A percentile compares a stretch with the other conserved stretches of the same genome.
These are phyloP conservation scores for Colletotrichum musae DNA, from an alignment of 2,329 filamentous ascomycete genomes.

Conservation along the genomic window DNA sequence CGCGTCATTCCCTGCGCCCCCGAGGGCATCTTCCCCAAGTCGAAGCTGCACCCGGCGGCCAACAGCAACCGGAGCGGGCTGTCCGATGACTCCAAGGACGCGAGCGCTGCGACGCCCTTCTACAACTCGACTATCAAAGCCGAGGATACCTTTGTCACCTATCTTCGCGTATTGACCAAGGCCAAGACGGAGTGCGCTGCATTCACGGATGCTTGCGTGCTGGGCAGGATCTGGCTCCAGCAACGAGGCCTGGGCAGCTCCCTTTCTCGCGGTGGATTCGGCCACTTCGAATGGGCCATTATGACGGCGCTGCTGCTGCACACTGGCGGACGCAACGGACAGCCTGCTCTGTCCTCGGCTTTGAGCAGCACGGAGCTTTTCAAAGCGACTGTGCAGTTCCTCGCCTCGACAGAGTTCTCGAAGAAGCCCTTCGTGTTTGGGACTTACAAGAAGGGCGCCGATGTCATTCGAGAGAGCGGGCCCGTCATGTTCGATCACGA, in stretches of 20 bases:
- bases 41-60: conserved; percentile 79
- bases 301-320: conserved; percentile 85
- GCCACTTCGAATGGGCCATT: conserved; percentile 91
- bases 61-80: conserved; percentile 77
- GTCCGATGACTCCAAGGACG: conserved; percentile 59
- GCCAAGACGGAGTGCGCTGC: conserved; percentile 77
- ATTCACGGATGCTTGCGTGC: conserved; percentile 86
- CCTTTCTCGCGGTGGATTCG: conserved; percentile 86
- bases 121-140: conserved; percentile 91
- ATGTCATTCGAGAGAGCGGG: conserved; percentile 58
- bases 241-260: conserved; percentile 85
- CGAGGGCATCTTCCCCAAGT: conserved; percentile 76
- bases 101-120: conserved; percentile 75
- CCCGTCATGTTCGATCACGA: conserved; percentile 86
- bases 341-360: conserved; percentile 80
- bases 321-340: conserved; percentile 80
- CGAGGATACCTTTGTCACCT: conserved; percentile 80
- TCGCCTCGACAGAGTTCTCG: conserved; percentile 80
- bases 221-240: conserved; percentile 90
- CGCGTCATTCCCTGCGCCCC: conserved; percentile 84
- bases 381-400: conserved; percentile 92
- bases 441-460: conserved; percentile 60
- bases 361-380: conserved; percentile 95
- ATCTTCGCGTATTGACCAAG: conserved; percentile 82
- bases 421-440: conserved; percentile 74